Base-by-base conservation (phyloP, 2,329 filamentous ascomycete species). In the Bipolaris gigantea region DNA sequence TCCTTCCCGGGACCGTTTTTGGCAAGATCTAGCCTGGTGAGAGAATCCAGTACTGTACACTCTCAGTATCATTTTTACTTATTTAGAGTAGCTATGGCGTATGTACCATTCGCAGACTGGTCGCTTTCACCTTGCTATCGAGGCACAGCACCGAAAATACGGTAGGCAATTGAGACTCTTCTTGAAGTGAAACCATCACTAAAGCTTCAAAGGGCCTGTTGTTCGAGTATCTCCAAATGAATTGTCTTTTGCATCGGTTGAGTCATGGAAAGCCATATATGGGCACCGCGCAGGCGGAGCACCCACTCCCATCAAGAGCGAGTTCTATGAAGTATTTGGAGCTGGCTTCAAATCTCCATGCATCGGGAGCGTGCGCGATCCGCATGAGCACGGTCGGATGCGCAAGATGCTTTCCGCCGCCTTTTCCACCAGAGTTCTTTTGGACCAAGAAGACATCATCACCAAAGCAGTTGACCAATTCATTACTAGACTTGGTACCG, bases 191-290 rank as follows among this genome's bases (percentile, higher is more conserved):
- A 15, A 6, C 5, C 23, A 25, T 25, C n/a, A 2, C 8, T 34
- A n/a, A 13, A 34, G 11, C 32, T 34, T n/a, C 11, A 7, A 34
- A 34, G 32, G 32, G 1, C 15, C 32, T 4, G 44, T 47, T 10
- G 25, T 47, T 18, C 44, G 44, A 32, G 44, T 47, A 19, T 47
- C 44, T 16, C 44, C 44, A 33, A 47, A 47, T 18, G 44, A 47
- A 27, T 8, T 47, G 32, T 47, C 44, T n/a, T 47, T 47, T 33
- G 21, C 44, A 13, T 47, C 44, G 6, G 9, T 38, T 15, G 18
- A 2, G 15, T 47, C 44, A 15, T 47, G 44, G 44, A 47, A 47
- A 18, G 33, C 19, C 21, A 47, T 47, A n/a, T 47, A 47, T 5
- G 44, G 44, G 15, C 21, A 36, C 33, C 15, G 19, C 13, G n/a